Evolutionary conservation across 2,329 filamentous ascomycete genomes (phyloP), one percentile per base, ranked within the genome.

Genomic region (Fusarium sororula): DNA sequence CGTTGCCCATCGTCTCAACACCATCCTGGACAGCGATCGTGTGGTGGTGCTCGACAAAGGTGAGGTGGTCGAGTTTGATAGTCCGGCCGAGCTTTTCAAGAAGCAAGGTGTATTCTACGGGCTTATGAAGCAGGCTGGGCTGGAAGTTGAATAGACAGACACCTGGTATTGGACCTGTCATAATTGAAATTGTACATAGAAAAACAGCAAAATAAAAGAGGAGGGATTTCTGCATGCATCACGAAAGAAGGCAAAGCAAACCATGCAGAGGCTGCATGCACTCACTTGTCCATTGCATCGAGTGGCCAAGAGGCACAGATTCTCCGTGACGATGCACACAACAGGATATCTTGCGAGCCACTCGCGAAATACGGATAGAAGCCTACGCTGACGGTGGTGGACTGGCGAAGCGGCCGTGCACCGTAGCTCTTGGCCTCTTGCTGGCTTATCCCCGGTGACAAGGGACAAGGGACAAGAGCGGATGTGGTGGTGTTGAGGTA

Each of bases 1-100:
- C 2, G 98, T 99, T 79, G 96, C 96, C 32, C 96, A 99, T 85
- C 92, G 96, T 63, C 97, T 99, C 85, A 98, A 98, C 85, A 99
- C 96, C 17, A 98, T 99, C 78, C 88, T 99, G 37, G 91, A 93
- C 81, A 90, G 88, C 70, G 96, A 99, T 84, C 91, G 95, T 57
- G 96, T 99, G 71, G 92, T 99, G 41, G 96, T 99, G 56, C 89
- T 99, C 11, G 95, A 98, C 80, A 93, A 93, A 82, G 96, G 96
- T 48, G 90, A 91, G 78, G 95, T 99, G 47, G 93, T 92, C 56
- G 96, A 99, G 82, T 99, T 98, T 82, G 96, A 97, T 82, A 94
- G 92, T 12, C 96, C 96, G 5, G 87, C 90, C 44, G 91, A 92
- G 72, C 87, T 99, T 66, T 90, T 98, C 72, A 90, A 90, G 82